These are phyloP conservation scores for Setaria viridis DNA, from an alignment of 202 grass and related monocot genomes.

Conservation along the genomic window DNA sequence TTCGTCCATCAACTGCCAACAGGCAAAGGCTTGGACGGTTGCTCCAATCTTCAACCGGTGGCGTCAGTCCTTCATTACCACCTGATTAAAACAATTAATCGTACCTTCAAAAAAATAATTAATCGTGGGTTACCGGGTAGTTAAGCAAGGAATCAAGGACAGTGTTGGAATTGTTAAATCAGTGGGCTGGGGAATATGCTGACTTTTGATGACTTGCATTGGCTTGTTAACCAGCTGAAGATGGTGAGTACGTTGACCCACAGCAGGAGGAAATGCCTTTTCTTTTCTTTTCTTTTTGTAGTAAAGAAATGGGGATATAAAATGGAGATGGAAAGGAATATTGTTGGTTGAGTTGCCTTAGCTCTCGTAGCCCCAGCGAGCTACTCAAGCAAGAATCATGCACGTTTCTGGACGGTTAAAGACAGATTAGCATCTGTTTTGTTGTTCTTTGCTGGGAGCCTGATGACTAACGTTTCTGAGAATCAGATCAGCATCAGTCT, in stretches of 20 bases:
- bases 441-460: not conserved
- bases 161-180: not conserved
- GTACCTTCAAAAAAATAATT: not conserved
- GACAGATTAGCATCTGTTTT: not conserved
- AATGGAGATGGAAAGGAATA: not conserved
- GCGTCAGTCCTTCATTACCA: not conserved
- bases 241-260: not conserved
- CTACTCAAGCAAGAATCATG: constrained; percentile 34
- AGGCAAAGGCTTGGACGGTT: not conserved
- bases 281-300: not conserved
- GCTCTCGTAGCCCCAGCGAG: not conserved
- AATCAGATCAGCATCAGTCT: not conserved
- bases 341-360: not conserved
- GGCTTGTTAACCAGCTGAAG: not conserved
- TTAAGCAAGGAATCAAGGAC: constrained; percentile 27
- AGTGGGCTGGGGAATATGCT: constrained; percentile 4
- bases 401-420: not conserved
- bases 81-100: not conserved
- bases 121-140: not conserved
- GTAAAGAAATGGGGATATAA: not conserved
- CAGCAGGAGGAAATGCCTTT: not conserved
- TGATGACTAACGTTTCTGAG: not conserved
- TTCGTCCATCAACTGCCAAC: not conserved
- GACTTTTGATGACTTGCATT: not conserved
- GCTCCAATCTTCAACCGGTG: not conserved